phyloP scores from a whole-genome alignment of 345 rosid genomes.

The Melaleuca alternifolia region DNA sequence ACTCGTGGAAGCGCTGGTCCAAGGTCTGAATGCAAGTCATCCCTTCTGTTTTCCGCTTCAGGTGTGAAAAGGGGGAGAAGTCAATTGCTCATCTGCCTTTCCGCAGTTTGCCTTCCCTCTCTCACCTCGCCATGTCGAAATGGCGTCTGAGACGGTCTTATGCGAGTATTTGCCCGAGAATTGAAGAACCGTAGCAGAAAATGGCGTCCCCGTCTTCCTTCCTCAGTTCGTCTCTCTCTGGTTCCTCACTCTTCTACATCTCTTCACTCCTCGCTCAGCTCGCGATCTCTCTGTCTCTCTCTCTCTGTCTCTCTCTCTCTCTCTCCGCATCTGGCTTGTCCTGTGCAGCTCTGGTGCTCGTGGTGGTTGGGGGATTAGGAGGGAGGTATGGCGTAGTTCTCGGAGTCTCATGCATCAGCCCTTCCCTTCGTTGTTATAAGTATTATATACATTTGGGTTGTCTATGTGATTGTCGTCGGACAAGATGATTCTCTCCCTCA shows the following conservation, averaged over 20 bases:
- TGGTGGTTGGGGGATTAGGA: constrained; percentile 25
- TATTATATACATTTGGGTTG: constrained; percentile 34
- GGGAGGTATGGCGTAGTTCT: constrained; percentile 33
- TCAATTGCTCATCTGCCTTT: not conserved
- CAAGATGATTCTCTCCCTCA: constrained; percentile 17
- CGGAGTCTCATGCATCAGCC: constrained; percentile 36
- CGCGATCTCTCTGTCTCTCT: not conserved
- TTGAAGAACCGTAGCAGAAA: not conserved
- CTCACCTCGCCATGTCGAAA: not conserved
- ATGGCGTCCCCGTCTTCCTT: constrained; percentile 24
- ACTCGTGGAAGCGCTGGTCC: not conserved
- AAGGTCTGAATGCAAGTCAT: not conserved
- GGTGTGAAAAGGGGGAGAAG: not conserved
- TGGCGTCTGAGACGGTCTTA: not conserved
- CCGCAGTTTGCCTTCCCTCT: not conserved
- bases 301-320: too few relatives aligned
- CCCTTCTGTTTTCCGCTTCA: not conserved
- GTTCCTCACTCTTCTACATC: constrained; percentile 33
- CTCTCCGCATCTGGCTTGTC: not conserved
- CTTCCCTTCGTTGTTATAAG: constrained; percentile 42
- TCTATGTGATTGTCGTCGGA: constrained; percentile 25
- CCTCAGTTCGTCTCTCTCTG: constrained; percentile 24
- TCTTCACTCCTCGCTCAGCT: constrained; percentile 27
- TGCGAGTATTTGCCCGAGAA: not conserved
- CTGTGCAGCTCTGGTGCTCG: constrained; percentile 22